These are phyloP conservation scores for Pythium volutum DNA, from an alignment of 352 stramenopile genomes.

Conservation along the genomic window DNA sequence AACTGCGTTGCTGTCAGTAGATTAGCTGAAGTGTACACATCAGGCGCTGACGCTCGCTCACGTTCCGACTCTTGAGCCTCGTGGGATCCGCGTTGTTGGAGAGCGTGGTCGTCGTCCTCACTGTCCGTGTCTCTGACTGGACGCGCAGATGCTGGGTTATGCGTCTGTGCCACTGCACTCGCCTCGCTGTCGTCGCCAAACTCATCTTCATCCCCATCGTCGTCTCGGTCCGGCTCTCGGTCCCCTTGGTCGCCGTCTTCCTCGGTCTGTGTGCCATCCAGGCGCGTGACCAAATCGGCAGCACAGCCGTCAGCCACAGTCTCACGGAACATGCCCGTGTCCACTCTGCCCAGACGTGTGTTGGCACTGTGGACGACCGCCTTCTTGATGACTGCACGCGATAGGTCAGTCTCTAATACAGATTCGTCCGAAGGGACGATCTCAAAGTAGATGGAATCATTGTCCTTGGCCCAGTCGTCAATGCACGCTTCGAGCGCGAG, in stretches of 20 bases:
- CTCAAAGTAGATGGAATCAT: conserved; percentile 34
- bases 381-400: conserved; percentile 37
- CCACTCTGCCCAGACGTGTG: conserved; percentile 14
- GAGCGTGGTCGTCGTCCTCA: too few species aligned
- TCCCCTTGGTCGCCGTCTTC: not conserved
- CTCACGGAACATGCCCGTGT: conserved; percentile 10
- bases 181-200: not conserved
- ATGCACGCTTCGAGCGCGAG: conserved; percentile 8
- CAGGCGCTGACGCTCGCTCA: not conserved
- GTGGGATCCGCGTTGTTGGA: not conserved
- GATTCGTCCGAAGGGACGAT: conserved; percentile 24
- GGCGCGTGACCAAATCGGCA: conserved; percentile 3
- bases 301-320: not conserved
- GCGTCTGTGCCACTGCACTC: too few species aligned
- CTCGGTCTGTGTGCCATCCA: conserved; percentile 6
- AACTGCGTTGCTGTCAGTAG: not conserved
- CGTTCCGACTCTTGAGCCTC: not conserved
- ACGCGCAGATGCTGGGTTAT: not conserved
- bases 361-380: conserved; percentile 16
- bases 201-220: conserved; percentile 12
- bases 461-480: conserved; percentile 24
- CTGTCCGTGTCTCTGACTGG: too few species aligned
- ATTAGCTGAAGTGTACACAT: too few species aligned
- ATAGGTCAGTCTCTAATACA: conserved; percentile 18
- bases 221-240: conserved; percentile 17